A percentile compares a stretch with the other conserved stretches of the same genome.
These are phyloP conservation scores for Tylopilus sp. DNA, from an alignment of 768 basidiomycete genomes.

Conservation along the genomic window DNA sequence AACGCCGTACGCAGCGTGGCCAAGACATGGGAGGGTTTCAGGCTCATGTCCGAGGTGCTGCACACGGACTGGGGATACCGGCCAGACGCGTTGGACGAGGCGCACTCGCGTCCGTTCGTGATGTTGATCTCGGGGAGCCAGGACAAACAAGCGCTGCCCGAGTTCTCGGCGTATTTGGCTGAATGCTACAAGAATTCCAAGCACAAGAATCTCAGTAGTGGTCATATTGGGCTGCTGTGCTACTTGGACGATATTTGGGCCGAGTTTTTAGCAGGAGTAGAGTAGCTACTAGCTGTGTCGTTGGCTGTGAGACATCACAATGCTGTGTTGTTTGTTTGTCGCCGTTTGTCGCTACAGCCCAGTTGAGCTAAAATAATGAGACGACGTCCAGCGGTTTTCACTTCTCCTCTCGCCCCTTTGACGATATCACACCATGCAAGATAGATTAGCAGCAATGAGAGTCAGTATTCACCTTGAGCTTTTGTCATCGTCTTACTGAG, in stretches of 20 bases:
- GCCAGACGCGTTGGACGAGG: conserved; percentile 42
- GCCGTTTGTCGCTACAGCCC: conserved; percentile 11
- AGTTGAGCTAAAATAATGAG: neutral
- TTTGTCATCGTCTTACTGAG: conserved; percentile 4
- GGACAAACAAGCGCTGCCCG: conserved; percentile 40
- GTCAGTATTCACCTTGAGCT: conserved; percentile 36
- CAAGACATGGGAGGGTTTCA: conserved; percentile 50
- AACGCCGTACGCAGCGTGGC: conserved; percentile 46
- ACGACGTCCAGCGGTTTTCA: neutral
- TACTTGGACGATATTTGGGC: conserved; percentile 46
- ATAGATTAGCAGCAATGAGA: conserved; percentile 86
- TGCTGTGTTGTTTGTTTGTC: conserved; percentile 17
- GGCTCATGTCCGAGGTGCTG: conserved; percentile 38
- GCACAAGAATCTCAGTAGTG: conserved; percentile 41
- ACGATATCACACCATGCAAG: conserved; percentile 53
- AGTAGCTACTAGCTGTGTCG: conserved; percentile 5
- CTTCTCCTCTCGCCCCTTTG: conserved; percentile 50
- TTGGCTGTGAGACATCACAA: neutral
- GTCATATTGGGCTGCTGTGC: conserved; percentile 46
- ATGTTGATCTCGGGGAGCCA: conserved; percentile 40
- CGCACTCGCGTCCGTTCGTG: conserved; percentile 43
- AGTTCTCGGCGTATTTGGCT: conserved; percentile 49
- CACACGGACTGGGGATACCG: conserved; percentile 54
- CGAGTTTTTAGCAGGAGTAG: conserved; percentile 22
- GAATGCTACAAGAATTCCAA: conserved; percentile 42